Evolutionary conservation across 441 rosid genomes (phyloP).

Genomic region (Populus hybrid): DNA sequence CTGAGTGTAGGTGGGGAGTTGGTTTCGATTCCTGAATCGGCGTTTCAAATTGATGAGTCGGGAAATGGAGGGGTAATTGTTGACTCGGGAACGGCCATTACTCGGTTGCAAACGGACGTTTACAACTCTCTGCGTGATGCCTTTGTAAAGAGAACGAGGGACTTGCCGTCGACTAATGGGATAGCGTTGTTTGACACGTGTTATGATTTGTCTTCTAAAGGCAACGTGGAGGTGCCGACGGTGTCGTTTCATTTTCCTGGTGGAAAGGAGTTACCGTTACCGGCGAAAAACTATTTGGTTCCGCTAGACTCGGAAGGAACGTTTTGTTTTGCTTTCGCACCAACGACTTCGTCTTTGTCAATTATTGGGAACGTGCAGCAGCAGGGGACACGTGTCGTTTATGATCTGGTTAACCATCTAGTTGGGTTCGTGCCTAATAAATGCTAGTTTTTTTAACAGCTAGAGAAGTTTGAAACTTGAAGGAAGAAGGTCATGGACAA

Average conservation of each 20-base stretch:
- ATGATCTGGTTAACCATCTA: constrained; percentile 57
- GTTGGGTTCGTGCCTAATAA: constrained; percentile 56
- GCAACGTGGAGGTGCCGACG: constrained; percentile 74
- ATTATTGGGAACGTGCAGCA: constrained; percentile 86
- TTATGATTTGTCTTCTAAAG: constrained; percentile 55
- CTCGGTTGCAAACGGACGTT: constrained; percentile 62
- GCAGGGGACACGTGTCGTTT: constrained; percentile 77
- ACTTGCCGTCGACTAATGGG: constrained; percentile 47
- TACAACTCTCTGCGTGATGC: constrained; percentile 65
- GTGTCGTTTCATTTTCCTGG: constrained; percentile 68
- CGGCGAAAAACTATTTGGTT: constrained; percentile 75
- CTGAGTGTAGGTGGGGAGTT: constrained; percentile 72
- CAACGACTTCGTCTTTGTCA: constrained; percentile 60
- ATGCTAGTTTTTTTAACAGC: constrained; percentile 35
- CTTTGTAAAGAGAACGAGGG: constrained; percentile 46
- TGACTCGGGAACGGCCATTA: constrained; percentile 87
- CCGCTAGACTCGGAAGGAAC: constrained; percentile 68
- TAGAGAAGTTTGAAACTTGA: background rate
- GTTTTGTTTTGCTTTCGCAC: constrained; percentile 86
- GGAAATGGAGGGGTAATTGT: constrained; percentile 82
- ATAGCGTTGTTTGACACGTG: constrained; percentile 84
- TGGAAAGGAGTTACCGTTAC: constrained; percentile 59
- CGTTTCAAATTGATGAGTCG: constrained; percentile 54
- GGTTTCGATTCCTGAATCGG: constrained; percentile 53
- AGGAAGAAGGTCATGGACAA: background rate